phyloP scores from a whole-genome alignment of 208 protist species.

The Leishmania major region DNA sequence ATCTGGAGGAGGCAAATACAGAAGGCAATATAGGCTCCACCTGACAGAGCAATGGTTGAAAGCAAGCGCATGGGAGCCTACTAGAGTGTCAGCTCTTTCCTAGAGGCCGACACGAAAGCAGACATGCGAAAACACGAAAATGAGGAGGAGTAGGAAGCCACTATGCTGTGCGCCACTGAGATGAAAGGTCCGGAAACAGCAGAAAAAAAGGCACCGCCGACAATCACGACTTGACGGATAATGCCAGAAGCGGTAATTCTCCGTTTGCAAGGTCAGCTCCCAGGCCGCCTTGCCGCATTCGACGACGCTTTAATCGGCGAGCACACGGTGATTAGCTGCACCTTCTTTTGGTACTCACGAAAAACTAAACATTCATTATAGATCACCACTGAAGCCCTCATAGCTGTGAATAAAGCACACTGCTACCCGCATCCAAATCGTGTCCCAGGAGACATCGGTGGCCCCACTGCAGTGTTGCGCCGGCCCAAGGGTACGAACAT shows the following conservation, averaged over 20 bases:
- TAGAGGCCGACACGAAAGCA: background rate
- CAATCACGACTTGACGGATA: background rate
- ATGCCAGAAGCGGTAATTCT: background rate
- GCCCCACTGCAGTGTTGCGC: background rate
- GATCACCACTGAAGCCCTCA: background rate
- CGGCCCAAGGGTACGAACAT: background rate
- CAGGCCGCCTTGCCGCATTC: background rate
- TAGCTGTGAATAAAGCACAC: background rate
- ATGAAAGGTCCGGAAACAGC: no score
- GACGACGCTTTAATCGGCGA: background rate
- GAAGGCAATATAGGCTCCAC: slow-evolving; percentile 25
- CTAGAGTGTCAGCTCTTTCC: background rate
- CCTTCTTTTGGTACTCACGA: background rate
- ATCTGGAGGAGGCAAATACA: slow-evolving; percentile 25
- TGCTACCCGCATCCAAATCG: background rate
- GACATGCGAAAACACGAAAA: background rate
- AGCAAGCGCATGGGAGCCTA: background rate
- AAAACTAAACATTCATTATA: background rate
- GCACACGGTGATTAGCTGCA: background rate
- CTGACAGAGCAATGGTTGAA: background rate
- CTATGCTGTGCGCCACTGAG: background rate
- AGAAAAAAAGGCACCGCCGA: background rate
- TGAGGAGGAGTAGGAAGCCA: background rate
- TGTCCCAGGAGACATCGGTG: background rate
- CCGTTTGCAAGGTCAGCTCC: background rate